Evolutionary conservation across 2,329 filamentous ascomycete genomes (phyloP).

Genomic region (Metarhizium guizhouense): DNA sequence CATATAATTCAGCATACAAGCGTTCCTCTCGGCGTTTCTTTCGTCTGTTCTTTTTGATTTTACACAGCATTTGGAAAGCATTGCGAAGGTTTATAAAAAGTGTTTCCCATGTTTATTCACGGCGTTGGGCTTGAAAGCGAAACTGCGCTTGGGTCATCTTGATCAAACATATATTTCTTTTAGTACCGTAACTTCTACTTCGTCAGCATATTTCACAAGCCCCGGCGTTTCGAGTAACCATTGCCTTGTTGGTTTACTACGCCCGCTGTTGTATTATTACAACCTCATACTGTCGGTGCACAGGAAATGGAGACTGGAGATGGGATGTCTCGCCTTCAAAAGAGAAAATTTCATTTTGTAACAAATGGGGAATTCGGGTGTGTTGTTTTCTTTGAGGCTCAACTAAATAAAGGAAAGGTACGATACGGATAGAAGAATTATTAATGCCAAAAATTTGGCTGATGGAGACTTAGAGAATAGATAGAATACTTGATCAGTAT

Average conservation of each 20-base stretch:
- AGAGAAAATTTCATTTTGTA: neutral
- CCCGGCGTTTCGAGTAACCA: neutral
- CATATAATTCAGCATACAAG: neutral
- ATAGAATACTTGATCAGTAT: constrained; percentile 1
- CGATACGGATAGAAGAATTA: neutral
- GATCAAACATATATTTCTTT: neutral
- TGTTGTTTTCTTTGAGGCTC: neutral
- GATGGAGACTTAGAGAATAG: neutral
- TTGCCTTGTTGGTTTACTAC: neutral
- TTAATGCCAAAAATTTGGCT: neutral
- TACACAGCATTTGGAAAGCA: constrained; percentile 23
- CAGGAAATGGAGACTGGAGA: neutral
- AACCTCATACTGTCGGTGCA: neutral
- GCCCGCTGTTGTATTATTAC: neutral
- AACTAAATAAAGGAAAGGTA: neutral
- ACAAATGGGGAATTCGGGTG: neutral
- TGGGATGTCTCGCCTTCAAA: neutral
- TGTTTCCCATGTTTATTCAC: constrained; percentile 10
- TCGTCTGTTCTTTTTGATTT: constrained; percentile 9
- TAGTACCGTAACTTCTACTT: neutral
- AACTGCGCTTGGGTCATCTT: neutral
- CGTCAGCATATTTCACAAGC: neutral
- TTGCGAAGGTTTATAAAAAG: constrained; percentile 21
- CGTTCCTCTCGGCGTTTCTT: neutral
- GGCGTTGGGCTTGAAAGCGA: constrained; percentile 15